phyloP scores from a whole-genome alignment of 805 yeast genomes.

The Cyberlindnera veronae region DNA sequence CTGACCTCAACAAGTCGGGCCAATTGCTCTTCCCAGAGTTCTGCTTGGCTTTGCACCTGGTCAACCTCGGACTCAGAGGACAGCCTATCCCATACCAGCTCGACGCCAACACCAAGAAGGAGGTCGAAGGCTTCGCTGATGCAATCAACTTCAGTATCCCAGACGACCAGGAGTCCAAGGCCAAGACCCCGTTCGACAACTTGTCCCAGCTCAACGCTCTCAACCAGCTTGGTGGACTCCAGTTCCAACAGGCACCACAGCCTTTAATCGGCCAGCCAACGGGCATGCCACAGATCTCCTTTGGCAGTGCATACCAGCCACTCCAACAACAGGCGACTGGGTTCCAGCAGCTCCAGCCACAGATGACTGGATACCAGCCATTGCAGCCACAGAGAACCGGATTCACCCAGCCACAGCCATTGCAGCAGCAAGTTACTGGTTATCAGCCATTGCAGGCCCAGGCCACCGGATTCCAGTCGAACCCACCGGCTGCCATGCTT shows the following conservation, averaged over 20 bases:
- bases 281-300: constrained; percentile 20
- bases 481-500: constrained; percentile 37
- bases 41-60: constrained; percentile 85
- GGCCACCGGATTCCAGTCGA: constrained; percentile 28
- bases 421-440: constrained; percentile 33
- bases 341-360: constrained; percentile 32
- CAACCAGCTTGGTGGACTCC: constrained; percentile 34
- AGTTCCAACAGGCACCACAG: constrained; percentile 25
- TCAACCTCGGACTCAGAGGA: constrained; percentile 74
- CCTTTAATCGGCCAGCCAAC: constrained; percentile 22
- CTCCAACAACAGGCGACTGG: constrained; percentile 28
- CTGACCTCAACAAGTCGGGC: constrained; percentile 89
- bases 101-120: constrained; percentile 72
- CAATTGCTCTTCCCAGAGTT: constrained; percentile 88
- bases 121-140: constrained; percentile 86
- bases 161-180: constrained; percentile 36
- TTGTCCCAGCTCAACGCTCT: constrained; percentile 30
- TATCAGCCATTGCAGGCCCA: constrained; percentile 48
- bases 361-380: constrained; percentile 32
- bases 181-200: constrained; percentile 40
- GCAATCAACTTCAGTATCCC: constrained; percentile 79
- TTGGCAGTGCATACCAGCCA: constrained; percentile 25
- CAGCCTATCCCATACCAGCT: constrained; percentile 70
- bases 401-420: constrained; percentile 21
- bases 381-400: constrained; percentile 32